These are phyloP conservation scores for Phytophthora pseudosyringae DNA, from an alignment of 352 stramenopile species.

Conservation along the genomic window DNA sequence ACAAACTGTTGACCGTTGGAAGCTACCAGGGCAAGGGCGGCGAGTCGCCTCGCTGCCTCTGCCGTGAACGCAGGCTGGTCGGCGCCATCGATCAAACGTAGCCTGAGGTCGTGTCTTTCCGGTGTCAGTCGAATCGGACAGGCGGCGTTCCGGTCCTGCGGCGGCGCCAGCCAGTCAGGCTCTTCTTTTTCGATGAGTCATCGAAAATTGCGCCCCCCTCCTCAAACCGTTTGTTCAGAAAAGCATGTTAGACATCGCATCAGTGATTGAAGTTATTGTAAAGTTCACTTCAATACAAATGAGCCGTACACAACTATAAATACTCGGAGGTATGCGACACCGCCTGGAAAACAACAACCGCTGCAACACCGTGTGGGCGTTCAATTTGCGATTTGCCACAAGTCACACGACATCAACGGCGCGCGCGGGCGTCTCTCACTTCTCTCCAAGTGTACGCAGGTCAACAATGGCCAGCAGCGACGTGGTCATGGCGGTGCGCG, in stretches of 20 bases:
- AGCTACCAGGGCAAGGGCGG: too few species aligned
- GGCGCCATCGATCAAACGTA: too few species aligned
- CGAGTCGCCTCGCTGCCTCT: too few species aligned
- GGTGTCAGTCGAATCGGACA: neutral
- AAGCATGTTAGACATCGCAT: neutral
- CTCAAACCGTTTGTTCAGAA: neutral
- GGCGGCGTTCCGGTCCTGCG: slow-evolving; percentile 2
- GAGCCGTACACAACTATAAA: neutral
- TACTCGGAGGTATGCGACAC: neutral
- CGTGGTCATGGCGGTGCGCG: slow-evolving; percentile 29
- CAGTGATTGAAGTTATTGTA: neutral
- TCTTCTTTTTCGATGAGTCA: slow-evolving; percentile 24
- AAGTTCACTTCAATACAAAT: too few species aligned
- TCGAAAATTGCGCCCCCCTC: slow-evolving; percentile 2
- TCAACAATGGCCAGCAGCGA: slow-evolving; percentile 17
- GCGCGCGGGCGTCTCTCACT: neutral
- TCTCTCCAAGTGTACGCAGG: neutral
- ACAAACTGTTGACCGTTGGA: too few species aligned
- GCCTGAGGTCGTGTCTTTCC: too few species aligned
- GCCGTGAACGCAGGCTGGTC: too few species aligned
- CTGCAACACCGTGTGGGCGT: slow-evolving; percentile 2
- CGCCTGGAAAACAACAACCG: neutral
- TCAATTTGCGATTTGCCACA: slow-evolving; percentile 32
- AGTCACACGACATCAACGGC: neutral
- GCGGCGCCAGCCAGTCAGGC: slow-evolving; percentile 10